phyloP scores from a whole-genome alignment of 2,329 filamentous ascomycete genomes.

The Laburnicola sp. region DNA sequence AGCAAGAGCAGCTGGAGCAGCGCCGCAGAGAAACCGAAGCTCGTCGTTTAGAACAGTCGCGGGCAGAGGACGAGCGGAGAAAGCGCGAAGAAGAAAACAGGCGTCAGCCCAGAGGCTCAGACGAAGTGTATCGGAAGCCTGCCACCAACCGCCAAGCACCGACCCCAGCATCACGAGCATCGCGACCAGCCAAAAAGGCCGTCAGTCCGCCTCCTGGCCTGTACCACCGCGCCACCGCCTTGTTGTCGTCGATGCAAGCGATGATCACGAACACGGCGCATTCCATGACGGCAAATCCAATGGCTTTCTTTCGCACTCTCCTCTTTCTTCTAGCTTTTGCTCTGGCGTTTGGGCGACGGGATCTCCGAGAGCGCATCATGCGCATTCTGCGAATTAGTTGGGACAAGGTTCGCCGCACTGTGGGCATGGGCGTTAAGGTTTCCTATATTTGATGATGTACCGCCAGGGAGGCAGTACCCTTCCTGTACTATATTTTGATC shows the following conservation, averaged over 20 bases:
- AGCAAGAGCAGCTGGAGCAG: constrained; percentile 58
- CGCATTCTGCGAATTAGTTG: constrained; percentile 70
- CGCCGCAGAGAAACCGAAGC: constrained; percentile 50
- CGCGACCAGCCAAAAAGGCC: constrained; percentile 38
- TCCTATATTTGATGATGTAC: constrained; percentile 73
- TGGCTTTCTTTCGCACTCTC: constrained; percentile 64
- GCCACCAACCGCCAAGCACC: constrained; percentile 22
- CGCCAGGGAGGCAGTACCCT: constrained; percentile 2
- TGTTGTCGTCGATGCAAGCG: constrained; percentile 54
- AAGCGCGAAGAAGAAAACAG: constrained; percentile 46
- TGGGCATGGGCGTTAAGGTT: constrained; percentile 96
- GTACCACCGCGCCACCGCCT: constrained; percentile 48
- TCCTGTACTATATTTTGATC: constrained; percentile 13
- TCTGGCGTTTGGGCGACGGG: constrained; percentile 72
- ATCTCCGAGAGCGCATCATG: constrained; percentile 73
- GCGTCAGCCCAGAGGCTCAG: constrained; percentile 37
- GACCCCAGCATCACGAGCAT: constrained; percentile 35
- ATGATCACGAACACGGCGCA: constrained; percentile 55
- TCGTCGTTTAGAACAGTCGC: constrained; percentile 43
- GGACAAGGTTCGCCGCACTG: constrained; percentile 80
- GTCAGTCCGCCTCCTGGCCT: constrained; percentile 41
- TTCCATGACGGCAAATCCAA: constrained; percentile 58
- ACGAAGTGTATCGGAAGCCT: constrained; percentile 32
- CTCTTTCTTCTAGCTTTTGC: constrained; percentile 80
- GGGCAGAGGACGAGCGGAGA: constrained; percentile 48